Percentiles rank a stretch among this genome's conserved stretches.
phyloP scores from a whole-genome alignment of 2,329 filamentous ascomycete species.

The Beauveria varroae region DNA sequence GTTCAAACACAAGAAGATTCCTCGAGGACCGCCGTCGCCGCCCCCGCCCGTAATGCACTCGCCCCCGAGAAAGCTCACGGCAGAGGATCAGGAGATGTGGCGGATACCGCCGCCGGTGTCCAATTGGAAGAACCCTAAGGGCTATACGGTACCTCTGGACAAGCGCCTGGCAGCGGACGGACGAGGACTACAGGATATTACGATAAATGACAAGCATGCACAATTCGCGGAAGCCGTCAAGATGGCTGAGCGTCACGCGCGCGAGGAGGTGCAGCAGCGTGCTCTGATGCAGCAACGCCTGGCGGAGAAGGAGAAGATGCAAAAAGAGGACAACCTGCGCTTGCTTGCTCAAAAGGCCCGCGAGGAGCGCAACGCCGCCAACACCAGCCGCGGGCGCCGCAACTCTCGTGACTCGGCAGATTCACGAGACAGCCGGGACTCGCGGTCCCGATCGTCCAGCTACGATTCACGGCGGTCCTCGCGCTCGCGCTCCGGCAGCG shows the following conservation, averaged over 20 bases:
- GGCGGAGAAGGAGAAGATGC: conserved; percentile 90
- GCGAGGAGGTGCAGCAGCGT: conserved; percentile 90
- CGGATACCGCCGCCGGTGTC: conserved; percentile 80
- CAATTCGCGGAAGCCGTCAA: conserved; percentile 92
- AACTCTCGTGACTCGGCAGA: conserved; percentile 26
- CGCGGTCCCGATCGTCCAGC: conserved; percentile 30
- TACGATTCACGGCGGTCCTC: conserved; percentile 25
- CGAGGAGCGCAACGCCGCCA: conserved; percentile 61
- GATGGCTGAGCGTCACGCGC: conserved; percentile 87
- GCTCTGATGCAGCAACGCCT: conserved; percentile 92
- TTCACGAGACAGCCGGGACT: conserved; percentile 33
- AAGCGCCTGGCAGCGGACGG: conserved; percentile 94
- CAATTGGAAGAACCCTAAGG: conserved; percentile 99
- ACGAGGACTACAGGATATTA: conserved; percentile 81
- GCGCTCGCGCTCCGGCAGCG: conserved; percentile 41
- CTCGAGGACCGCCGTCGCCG: conserved; percentile 82
- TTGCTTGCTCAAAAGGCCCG: conserved; percentile 84
- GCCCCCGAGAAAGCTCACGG: conserved; percentile 87
- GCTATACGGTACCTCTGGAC: conserved; percentile 91
- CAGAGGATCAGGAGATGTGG: conserved; percentile 96
- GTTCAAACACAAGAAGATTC: conserved; percentile 98
- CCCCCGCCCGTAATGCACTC: conserved; percentile 94
- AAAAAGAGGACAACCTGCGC: conserved; percentile 89
- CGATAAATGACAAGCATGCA: conserved; percentile 98
- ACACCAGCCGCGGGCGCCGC: conserved; percentile 37